These are phyloP conservation scores for Botrytis squamosa DNA, from an alignment of 2,329 filamentous ascomycete species.

Conservation along the genomic window DNA sequence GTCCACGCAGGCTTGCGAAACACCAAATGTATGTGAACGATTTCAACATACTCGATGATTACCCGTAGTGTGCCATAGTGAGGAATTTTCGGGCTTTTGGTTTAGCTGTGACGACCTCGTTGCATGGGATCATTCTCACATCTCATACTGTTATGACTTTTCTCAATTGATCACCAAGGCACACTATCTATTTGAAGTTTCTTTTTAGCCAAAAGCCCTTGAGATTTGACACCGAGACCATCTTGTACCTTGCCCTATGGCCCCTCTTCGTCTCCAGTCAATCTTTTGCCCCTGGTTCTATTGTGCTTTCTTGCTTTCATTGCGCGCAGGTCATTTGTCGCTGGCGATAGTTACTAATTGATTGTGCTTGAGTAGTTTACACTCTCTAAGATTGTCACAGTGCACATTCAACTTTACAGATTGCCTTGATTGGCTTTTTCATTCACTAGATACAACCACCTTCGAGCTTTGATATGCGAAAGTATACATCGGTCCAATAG, in stretches of 20 bases:
- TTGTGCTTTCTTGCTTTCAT: constrained; percentile 13
- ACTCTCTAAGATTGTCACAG: not conserved
- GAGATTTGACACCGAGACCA: constrained; percentile 3
- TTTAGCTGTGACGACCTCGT: not conserved
- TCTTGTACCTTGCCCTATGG: constrained; percentile 12
- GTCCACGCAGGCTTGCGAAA: constrained; percentile 36
- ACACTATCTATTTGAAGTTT: constrained; percentile 11
- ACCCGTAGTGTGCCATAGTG: not conserved
- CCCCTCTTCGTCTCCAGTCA: constrained; percentile 9
- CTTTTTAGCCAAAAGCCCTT: not conserved
- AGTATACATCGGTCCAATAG: constrained; percentile 26
- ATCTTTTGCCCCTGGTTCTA: constrained; percentile 12
- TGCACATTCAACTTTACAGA: not conserved
- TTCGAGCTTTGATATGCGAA: constrained; percentile 28
- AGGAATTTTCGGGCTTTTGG: not conserved
- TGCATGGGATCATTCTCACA: not conserved
- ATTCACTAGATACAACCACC: constrained; percentile 22
- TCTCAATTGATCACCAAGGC: not conserved
- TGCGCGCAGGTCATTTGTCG: constrained; percentile 24
- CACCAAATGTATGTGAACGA: constrained; percentile 37
- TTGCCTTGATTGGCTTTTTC: constrained; percentile 1
- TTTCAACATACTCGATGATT: constrained; percentile 23
- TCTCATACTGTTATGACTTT: not conserved
- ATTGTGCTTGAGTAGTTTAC: constrained; percentile 11
- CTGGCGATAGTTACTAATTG: constrained; percentile 27